Evolutionary conservation across 345 rosid species (phyloP), one percentile per base, ranked within the genome.

Genomic region (Carallia brachiata): DNA sequence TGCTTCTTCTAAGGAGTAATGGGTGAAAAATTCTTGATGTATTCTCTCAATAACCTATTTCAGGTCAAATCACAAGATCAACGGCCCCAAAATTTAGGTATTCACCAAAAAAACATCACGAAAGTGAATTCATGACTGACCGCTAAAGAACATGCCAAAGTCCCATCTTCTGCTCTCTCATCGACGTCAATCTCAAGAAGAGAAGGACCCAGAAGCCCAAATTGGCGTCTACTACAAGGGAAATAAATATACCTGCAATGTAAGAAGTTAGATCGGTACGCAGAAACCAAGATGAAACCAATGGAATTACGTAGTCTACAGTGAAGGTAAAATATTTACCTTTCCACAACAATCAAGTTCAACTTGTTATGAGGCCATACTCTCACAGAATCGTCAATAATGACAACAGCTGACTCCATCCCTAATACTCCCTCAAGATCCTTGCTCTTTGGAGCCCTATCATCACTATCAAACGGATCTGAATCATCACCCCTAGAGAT

Each of bases 341-440:
- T 90, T 83, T 95, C 99, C 62, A 95, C 99, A 73, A 82, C 96
- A 68, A 95, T 95, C 70, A 95, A 78, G 79, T 95, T 95, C 82
- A 89, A 75, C 79, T 87, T 92, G 84, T 92, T 85, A 78, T 81
- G 97, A 36, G 99, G 99, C 99, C 99, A 95, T 40, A 95, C 98
- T 74, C 97, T 88, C 59, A 92, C 89, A 63, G 99, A 95, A 81
- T 95, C 99, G 17, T 95, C 99, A 70, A 95, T 84, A 69, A 95
- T 92, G 55, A 95, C 94, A 27, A 95, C 99, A 77, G 86, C 84
- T 5, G 99, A 95, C 77, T 95, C 98, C 99, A 95, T 89, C 56
- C 99, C 99, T 81, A 95, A 65, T 69, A 95, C 99, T 54, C 99
- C 99, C 82, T 95, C 99, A 72, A 95, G 86, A 87, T 95, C 99